phyloP scores from a whole-genome alignment of 169 alveolate species.

The Miamiensis avidus region DNA sequence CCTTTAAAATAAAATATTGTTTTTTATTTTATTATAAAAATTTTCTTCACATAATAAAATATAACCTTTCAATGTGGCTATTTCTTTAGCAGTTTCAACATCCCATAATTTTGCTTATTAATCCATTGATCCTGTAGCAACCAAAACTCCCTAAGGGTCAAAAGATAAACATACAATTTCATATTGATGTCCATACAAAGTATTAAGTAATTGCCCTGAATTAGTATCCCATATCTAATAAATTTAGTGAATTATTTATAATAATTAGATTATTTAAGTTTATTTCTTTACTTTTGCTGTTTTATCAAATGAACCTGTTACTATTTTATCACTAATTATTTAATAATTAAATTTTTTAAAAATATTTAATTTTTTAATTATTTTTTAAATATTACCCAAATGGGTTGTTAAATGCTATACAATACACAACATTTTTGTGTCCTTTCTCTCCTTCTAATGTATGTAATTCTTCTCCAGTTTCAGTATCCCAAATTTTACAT shows the following conservation, averaged over 20 bases:
- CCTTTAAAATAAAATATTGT: constrained; percentile 54
- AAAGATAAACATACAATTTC: constrained; percentile 87
- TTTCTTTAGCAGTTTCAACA: constrained; percentile 84
- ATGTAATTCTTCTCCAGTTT: constrained; percentile 84
- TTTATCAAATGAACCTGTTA: constrained; percentile 89
- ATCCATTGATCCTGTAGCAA: constrained; percentile 89
- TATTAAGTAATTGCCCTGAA: constrained; percentile 77
- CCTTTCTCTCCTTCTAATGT: constrained; percentile 90
- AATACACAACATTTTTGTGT: constrained; percentile 91
- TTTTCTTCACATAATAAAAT: no score
- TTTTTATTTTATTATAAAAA: no score
- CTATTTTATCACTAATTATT: constrained; percentile 79
- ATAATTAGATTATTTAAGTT: no score
- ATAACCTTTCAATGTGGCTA: constrained; percentile 56
- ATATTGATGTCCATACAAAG: constrained; percentile 81
- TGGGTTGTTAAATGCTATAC: constrained; percentile 92
- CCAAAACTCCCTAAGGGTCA: constrained; percentile 74
- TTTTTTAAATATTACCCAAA: constrained; percentile 62
- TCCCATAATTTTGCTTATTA: constrained; percentile 89
- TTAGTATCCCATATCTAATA: constrained; percentile 81
- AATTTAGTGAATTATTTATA: background rate
- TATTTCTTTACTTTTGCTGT: constrained; percentile 72
- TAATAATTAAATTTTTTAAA: background rate
- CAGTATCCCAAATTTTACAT: constrained; percentile 93
- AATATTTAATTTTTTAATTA: background rate